Base-by-base conservation (phyloP, 805 yeast species). In the Starmera amethionina region DNA sequence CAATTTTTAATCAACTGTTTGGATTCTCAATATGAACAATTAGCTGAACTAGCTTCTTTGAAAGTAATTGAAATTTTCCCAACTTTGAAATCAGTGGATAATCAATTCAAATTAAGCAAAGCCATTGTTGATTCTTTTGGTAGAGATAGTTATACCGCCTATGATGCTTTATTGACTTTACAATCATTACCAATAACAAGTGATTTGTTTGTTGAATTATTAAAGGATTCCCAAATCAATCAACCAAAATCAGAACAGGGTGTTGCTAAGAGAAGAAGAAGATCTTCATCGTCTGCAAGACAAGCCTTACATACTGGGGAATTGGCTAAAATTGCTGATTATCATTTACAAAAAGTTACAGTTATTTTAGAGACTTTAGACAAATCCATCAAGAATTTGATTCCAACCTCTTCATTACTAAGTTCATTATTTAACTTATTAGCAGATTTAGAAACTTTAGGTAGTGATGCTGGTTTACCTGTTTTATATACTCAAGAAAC, bases 401-500 rank as follows among this genome's bases (percentile, higher is more conserved):
- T 35, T 2, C 62, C 62, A 42, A 52, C 67, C 28, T 68, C 78
- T 3, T 67, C 64, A 19, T 60, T 79, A 38, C 59, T 79, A 33
- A 65, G 67, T 39, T 61, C 74, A 13, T 56, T 79, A 43, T 79
- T 84, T 62, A 73, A 73, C 46, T 65, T 81, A 31, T 64, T 84
- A 38, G 75, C 85, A 39, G 93, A 84, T 56, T 65, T 83, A 47
- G 93, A 84, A 56, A 79, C 95, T 27, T 68, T 93, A 37, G 96
- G 95, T 35, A 79, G 77, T 47, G 97, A 89, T 56, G 95, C 96
- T 33, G 86, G 87, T 42, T 66, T 93, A 46, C 96, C 98, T 4
- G 90, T 90, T 5, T 67, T 85, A 35, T 90, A 89, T 51, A 82
- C 95, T 1, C 95, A 93, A 63, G 97, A 93, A 58, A 77, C 90